Base-by-base conservation (phyloP, 441 rosid genomes). In the Manihot esculenta region DNA sequence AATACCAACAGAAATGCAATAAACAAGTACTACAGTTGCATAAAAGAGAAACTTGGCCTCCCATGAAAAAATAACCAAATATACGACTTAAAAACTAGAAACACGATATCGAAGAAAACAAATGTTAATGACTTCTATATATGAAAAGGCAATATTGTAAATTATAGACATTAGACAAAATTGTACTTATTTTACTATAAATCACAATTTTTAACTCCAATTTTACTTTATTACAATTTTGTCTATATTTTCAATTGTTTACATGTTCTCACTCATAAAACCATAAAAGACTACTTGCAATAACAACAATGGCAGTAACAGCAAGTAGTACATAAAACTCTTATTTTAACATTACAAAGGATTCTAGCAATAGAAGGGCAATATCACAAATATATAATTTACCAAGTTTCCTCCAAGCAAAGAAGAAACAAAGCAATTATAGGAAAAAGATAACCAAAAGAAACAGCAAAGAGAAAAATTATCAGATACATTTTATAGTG, bases 91-190 rank as follows among this genome's bases (percentile, higher is more conserved):
- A 73, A 30, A 30, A 41, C 42, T 38, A 27, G 63, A 44, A 27
- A 44, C n/a, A 55, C 58, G 26, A 78, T 48, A 27, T 53, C 42
- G 61, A 62, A 69, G 55, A 48, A 56, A 68, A 38, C 42, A 38
- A 38, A 38, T 38, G 42, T 38, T 38, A 38, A 38, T 38, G 42
- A 38, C 42, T 38, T 38, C 42, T 9, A 38, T 5, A 38, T 9
- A 5, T 38, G 42, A 38, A 38, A 38, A 7, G 7, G 8, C 7
- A 38, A 38, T 38, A 38, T 38, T 38, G 42, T 38, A 38, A 38
- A 38, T 38, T 7, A 38, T 38, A 38, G 7, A 5, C 42, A 38
- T 38, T 38, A 5, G 5, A 5, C 42, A 38, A 38, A 38, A 38
- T 7, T 38, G 42, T 38, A 38, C 7, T 9, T 9, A 7, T 5